A percentile compares a stretch with the other conserved stretches of the same genome.
Evolutionary conservation across 164 flowering plant genomes (phyloP).

Genomic region (Aristolochia contorta): DNA sequence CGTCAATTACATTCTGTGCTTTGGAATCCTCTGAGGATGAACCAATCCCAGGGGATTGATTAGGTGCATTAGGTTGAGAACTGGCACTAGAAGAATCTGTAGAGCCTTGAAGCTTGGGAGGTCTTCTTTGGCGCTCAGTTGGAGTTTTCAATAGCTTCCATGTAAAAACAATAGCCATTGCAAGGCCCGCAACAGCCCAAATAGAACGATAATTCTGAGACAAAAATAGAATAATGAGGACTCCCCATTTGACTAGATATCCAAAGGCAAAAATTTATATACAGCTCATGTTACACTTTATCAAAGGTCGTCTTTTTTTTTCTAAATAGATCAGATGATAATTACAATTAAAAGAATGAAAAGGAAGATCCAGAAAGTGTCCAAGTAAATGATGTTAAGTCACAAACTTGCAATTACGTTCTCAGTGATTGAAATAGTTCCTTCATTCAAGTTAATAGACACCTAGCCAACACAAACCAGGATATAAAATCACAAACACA

Average conservation of each 20-base stretch:
- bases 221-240: conserved; percentile 2
- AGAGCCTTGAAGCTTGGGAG: conserved; percentile 46
- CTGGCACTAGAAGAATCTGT: conserved; percentile 35
- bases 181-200: conserved; percentile 73
- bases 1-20: conserved; percentile 65
- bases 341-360: not conserved
- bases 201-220: conserved; percentile 58
- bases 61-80: conserved; percentile 24
- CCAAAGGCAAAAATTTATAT: not conserved
- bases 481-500: no score
- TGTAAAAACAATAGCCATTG: conserved; percentile 61
- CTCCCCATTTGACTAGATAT: not conserved
- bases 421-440: no score
- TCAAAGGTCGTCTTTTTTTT: not conserved
- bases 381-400: no score
- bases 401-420: no score
- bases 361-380: not conserved
- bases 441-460: no score
- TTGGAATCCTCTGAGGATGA: conserved; percentile 43
- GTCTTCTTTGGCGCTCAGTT: conserved; percentile 43
- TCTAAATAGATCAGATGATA: not conserved
- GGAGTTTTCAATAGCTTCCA: conserved; percentile 77
- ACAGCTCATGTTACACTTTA: not conserved
- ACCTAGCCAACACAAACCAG: no score
- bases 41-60: conserved; percentile 23